These are phyloP conservation scores for Eimeria tenella DNA, from an alignment of 169 alveolate genomes.

Conservation along the genomic window DNA sequence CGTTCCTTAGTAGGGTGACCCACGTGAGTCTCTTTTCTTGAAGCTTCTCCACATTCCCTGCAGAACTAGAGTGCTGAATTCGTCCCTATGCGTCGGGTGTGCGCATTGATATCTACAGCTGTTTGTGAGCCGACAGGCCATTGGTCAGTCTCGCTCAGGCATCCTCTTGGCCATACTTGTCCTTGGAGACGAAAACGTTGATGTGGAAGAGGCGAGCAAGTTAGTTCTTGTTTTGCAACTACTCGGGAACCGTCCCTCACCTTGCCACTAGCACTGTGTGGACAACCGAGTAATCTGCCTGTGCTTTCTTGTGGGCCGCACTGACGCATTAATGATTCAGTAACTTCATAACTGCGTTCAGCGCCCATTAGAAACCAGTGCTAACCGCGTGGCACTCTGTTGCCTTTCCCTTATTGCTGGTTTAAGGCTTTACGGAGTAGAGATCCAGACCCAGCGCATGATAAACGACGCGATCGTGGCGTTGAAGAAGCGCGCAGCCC, in stretches of 20 bases:
- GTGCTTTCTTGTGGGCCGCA: neutral
- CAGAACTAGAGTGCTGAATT: neutral
- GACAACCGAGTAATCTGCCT: neutral
- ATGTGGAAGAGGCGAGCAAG: constrained; percentile 79
- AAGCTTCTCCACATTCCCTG: neutral
- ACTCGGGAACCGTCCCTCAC: neutral
- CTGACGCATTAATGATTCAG: neutral
- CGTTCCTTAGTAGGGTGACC: neutral
- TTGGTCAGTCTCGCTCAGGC: constrained; percentile 35
- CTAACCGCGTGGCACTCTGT: too few relatives aligned
- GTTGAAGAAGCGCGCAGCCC: constrained; percentile 54
- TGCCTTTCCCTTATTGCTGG: too few relatives aligned
- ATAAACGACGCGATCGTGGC: constrained; percentile 71
- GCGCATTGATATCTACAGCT: constrained; percentile 44
- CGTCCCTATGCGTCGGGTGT: too few relatives aligned
- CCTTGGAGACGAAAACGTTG: constrained; percentile 73
- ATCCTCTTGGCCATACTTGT: constrained; percentile 71
- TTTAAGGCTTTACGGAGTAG: constrained; percentile 70
- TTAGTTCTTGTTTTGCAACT: neutral
- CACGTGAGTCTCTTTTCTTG: neutral
- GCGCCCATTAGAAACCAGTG: too few relatives aligned
- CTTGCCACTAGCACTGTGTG: neutral
- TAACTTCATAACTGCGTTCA: neutral
- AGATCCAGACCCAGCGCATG: constrained; percentile 75
- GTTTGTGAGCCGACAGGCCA: constrained; percentile 54